A percentile compares a stretch with the other conserved stretches of the same genome.
Conservation (phyloP, 345 rosid species). For the Ceriops tagal region DNA sequence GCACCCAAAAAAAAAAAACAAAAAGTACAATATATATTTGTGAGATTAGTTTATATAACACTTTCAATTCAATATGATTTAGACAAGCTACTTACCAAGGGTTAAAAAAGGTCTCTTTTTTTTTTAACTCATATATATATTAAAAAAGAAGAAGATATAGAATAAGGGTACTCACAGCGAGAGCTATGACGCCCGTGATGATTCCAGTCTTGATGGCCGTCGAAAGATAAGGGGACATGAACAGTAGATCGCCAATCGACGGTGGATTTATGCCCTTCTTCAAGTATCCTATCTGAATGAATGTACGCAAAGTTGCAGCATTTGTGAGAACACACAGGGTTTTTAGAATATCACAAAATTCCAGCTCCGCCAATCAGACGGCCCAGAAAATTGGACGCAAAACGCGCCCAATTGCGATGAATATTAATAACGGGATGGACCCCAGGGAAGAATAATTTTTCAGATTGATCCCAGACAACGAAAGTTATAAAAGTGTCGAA, state of each 20-base stretch:
- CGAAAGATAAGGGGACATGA: slow-evolving; percentile 59
- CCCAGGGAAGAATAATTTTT: background rate
- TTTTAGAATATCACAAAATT: background rate
- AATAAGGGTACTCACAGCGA: slow-evolving; percentile 53
- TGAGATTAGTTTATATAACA: too few relatives aligned
- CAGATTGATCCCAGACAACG: background rate
- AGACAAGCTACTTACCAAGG: too few relatives aligned
- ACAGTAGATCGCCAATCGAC: slow-evolving; percentile 57
- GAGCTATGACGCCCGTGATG: slow-evolving; percentile 79
- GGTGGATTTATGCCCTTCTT: slow-evolving; percentile 86
- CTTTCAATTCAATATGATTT: too few relatives aligned
- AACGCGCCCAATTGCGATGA: too few relatives aligned
- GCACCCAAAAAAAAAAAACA: too few relatives aligned
- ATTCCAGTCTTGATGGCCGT: slow-evolving; percentile 75
- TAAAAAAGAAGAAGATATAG: background rate
- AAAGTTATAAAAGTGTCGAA: background rate
- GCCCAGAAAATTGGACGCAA: background rate
- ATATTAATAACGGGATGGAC: too few relatives aligned
- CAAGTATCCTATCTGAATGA: slow-evolving; percentile 68
- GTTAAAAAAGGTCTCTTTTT: too few relatives aligned
- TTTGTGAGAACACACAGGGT: background rate
- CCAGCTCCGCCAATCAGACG: background rate
- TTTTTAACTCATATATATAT: too few relatives aligned
- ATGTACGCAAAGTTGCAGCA: background rate
- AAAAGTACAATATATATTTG: too few relatives aligned